Percentiles rank a stretch among this genome's conserved stretches.
These are phyloP conservation scores for Rhodotorula sp. DNA, from an alignment of 1,284 basidiomycete species.

Conservation along the genomic window DNA sequence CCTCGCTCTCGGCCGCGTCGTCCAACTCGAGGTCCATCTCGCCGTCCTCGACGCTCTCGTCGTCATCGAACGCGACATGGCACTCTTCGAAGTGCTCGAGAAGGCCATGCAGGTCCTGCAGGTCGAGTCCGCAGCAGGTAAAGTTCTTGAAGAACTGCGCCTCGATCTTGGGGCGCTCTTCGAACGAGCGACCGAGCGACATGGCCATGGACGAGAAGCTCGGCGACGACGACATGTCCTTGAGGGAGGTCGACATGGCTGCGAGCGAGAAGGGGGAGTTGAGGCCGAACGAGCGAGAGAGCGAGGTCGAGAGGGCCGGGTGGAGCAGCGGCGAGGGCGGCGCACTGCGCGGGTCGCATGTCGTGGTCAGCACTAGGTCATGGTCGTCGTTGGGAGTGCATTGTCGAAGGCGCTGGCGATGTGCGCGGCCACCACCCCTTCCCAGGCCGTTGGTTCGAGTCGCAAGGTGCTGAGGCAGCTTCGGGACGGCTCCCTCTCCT, in stretches of 20 bases:
- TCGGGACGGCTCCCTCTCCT: too few relatives aligned
- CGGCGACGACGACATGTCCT: slow-evolving; percentile 38
- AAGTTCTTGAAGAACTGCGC: slow-evolving; percentile 66
- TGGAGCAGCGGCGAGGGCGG: slow-evolving; percentile 40
- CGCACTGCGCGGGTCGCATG: not conserved
- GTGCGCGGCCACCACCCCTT: not conserved
- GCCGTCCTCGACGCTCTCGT: slow-evolving; percentile 21
- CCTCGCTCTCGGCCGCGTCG: slow-evolving; percentile 25
- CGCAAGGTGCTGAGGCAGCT: too few relatives aligned
- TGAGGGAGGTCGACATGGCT: slow-evolving; percentile 38
- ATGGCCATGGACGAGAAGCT: slow-evolving; percentile 41
- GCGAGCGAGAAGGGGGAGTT: slow-evolving; percentile 41
- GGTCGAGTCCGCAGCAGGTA: slow-evolving; percentile 73
- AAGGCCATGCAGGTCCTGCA: slow-evolving; percentile 76
- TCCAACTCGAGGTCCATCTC: slow-evolving; percentile 39
- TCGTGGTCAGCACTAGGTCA: too few relatives aligned
- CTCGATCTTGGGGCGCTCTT: slow-evolving; percentile 43
- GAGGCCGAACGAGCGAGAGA: slow-evolving; percentile 38
- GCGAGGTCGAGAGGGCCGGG: slow-evolving; percentile 36
- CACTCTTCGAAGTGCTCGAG: slow-evolving; percentile 82
- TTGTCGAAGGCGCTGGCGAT: not conserved
- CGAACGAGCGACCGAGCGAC: slow-evolving; percentile 42
- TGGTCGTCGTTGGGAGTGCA: not conserved
- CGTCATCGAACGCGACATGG: slow-evolving; percentile 57
- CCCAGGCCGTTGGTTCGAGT: not conserved